Evolutionary conservation across 2,329 filamentous ascomycete genomes (phyloP), one percentile per base, ranked within the genome.

Genomic region (Pseudogymnoascus sp.): DNA sequence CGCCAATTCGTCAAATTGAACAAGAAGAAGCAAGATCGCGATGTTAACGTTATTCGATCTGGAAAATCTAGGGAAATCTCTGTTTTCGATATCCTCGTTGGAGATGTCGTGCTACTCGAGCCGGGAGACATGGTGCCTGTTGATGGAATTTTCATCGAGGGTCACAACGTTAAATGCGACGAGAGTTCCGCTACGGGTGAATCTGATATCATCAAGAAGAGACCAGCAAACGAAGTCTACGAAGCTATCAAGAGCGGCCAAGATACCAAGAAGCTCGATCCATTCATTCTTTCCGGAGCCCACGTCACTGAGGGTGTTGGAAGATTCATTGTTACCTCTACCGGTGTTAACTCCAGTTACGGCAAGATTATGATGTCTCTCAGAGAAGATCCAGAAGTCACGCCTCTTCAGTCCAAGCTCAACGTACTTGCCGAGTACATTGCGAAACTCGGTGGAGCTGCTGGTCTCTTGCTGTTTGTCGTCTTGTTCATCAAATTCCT

Each of bases 331-430:
- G 89, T 92, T 62, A 91, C 88, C 1, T 84, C 89, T 4, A 85
- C 87, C 16, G 90, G 90, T 66, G 80, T 88, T 37, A 82, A 92
- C 73, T 90, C 89, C 0, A 88, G 84, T 33, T 86, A 90, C 69
- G 90, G 90, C 63, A 89, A 90, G 70, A 91, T 86, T 2, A 82
- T 92, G 77, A 88, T 92, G 82, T 89, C 89, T 38, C 77, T 93
- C 10, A 85, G 88, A 65, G 88, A 90, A 68, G 87, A 91, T 65
- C 85, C 86, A 63, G 86, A 92, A 71, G 88, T 89, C 23, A 93
- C 90, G 1, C 90, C 90, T 3, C 75, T 93, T 6, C 90, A 93
- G 73, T 86, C 83, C 2, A 92, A 92, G 74, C 78, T 93, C 64
- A 91, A 92, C 67, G 80, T 85, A 3, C 79, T 93, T 16, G 90